Percentiles rank a stretch among this genome's conserved stretches.
These are phyloP conservation scores for Blastobotrys robertii DNA, from an alignment of 805 yeast species.

Conservation along the genomic window DNA sequence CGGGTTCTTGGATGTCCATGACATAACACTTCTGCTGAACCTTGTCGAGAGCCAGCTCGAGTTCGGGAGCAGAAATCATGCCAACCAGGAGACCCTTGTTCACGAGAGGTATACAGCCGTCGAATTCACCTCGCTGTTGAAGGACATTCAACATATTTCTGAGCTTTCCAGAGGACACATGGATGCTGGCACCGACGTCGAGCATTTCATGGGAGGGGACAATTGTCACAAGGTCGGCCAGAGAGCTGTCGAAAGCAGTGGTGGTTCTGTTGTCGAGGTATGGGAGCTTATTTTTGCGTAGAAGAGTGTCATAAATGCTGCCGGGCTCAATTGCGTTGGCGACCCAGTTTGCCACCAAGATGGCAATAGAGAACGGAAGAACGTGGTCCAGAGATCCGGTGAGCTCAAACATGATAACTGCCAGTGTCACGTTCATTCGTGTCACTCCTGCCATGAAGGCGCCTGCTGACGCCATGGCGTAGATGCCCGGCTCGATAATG, in stretches of 20 bases:
- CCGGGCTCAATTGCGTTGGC: slow-evolving; percentile 42
- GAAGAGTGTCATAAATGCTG: slow-evolving; percentile 41
- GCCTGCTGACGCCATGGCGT: slow-evolving; percentile 94
- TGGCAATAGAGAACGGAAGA: slow-evolving; percentile 45
- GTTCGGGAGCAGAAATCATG: slow-evolving; percentile 39
- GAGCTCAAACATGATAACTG: slow-evolving; percentile 76
- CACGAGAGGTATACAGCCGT: slow-evolving; percentile 45
- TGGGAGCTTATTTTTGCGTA: slow-evolving; percentile 42
- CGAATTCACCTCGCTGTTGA: slow-evolving; percentile 36
- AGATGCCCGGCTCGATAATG: slow-evolving; percentile 84
- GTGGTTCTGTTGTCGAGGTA: slow-evolving; percentile 37
- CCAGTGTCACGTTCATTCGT: slow-evolving; percentile 84
- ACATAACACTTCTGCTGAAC: slow-evolving; percentile 22
- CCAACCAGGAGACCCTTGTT: slow-evolving; percentile 34
- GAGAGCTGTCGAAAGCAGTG: slow-evolving; percentile 26
- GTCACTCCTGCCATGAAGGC: slow-evolving; percentile 94
- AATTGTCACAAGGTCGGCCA: slow-evolving; percentile 32
- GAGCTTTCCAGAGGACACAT: slow-evolving; percentile 27
- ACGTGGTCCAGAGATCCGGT: slow-evolving; percentile 50
- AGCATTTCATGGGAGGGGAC: slow-evolving; percentile 22
- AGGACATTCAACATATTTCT: slow-evolving; percentile 29
- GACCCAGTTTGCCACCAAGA: slow-evolving; percentile 49
- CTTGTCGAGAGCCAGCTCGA: slow-evolving; percentile 43
- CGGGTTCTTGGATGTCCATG: slow-evolving; percentile 12
- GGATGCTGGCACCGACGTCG: slow-evolving; percentile 32